These are phyloP conservation scores for Debaryomyces singareniensis DNA, from an alignment of 1,139 yeast species.

Conservation along the genomic window DNA sequence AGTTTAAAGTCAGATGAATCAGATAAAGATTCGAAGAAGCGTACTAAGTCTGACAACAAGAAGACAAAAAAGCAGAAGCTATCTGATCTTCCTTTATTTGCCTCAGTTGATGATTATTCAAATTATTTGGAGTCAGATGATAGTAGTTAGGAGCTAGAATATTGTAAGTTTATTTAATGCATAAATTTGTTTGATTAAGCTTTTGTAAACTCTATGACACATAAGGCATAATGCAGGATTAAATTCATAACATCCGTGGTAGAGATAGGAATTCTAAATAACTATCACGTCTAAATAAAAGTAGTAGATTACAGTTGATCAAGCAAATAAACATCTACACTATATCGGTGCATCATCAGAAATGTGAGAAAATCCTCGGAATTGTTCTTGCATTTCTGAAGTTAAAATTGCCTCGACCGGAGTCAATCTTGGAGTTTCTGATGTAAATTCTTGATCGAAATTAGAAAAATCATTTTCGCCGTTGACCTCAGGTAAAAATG, in stretches of 20 bases:
- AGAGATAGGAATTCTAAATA: too few species aligned
- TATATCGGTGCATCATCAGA: conserved; percentile 58
- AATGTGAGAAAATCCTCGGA: conserved; percentile 91
- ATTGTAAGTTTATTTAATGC: too few species aligned
- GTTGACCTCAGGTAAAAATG: conserved; percentile 72
- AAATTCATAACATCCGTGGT: too few species aligned
- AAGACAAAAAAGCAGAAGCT: conserved; percentile 54
- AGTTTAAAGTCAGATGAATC: conserved; percentile 14
- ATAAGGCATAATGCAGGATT: too few species aligned
- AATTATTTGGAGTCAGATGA: conserved; percentile 63
- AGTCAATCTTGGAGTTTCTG: conserved; percentile 90
- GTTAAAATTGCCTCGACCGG: conserved; percentile 88
- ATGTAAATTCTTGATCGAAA: conserved; percentile 91
- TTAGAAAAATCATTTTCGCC: conserved; percentile 89
- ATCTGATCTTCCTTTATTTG: conserved; percentile 75
- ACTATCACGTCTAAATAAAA: too few species aligned
- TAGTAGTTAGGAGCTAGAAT: conserved; percentile 41
- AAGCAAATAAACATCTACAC: too few species aligned
- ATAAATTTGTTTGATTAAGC: too few species aligned
- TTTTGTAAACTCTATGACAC: not conserved
- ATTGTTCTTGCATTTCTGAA: conserved; percentile 88
- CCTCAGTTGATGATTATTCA: conserved; percentile 86
- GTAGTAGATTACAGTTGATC: too few species aligned
- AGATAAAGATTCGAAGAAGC: conserved; percentile 14
- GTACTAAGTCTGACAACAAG: conserved; percentile 13